Evolutionary conservation across 2,329 filamentous ascomycete genomes (phyloP).

Genomic region (Fusarium sp.): DNA sequence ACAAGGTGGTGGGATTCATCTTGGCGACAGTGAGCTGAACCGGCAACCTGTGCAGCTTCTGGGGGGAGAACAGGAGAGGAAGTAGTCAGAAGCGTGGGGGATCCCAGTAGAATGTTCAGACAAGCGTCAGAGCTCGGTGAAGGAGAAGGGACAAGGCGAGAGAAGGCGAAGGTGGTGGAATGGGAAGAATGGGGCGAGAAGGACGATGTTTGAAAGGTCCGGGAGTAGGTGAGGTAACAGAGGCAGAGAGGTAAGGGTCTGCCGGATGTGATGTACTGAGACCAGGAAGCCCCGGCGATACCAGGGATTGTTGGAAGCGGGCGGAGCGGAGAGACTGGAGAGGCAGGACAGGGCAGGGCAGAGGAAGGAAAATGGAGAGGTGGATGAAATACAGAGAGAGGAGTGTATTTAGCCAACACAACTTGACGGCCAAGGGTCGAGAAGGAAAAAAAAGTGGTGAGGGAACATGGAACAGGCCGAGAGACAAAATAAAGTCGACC

Average conservation of each 20-base stretch:
- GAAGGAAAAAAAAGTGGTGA: slow-evolving; percentile 15
- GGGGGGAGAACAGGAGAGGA: slow-evolving; percentile 35
- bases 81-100: slow-evolving; percentile 39
- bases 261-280: slow-evolving; percentile 12
- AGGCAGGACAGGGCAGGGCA: neutral
- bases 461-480: slow-evolving; percentile 11
- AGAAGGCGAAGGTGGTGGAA: slow-evolving; percentile 17
- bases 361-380: neutral
- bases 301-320: neutral
- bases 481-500: slow-evolving; percentile 34
- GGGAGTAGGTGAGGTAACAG: neutral
- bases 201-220: slow-evolving; percentile 30
- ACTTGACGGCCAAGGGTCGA: slow-evolving; percentile 13
- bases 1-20: slow-evolving; percentile 39
- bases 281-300: slow-evolving; percentile 24
- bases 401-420: slow-evolving; percentile 10
- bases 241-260: slow-evolving; percentile 27
- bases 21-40: slow-evolving; percentile 38
- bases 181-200: slow-evolving; percentile 34
- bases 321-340: slow-evolving; percentile 22
- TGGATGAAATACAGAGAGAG: neutral
- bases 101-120: slow-evolving; percentile 24
- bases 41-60: slow-evolving; percentile 36
- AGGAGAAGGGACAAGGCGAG: slow-evolving; percentile 37
- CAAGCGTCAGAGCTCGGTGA: slow-evolving; percentile 38